Evolutionary conservation across 306 rosid species (phyloP).

Genomic region (Rosa chinensis): DNA sequence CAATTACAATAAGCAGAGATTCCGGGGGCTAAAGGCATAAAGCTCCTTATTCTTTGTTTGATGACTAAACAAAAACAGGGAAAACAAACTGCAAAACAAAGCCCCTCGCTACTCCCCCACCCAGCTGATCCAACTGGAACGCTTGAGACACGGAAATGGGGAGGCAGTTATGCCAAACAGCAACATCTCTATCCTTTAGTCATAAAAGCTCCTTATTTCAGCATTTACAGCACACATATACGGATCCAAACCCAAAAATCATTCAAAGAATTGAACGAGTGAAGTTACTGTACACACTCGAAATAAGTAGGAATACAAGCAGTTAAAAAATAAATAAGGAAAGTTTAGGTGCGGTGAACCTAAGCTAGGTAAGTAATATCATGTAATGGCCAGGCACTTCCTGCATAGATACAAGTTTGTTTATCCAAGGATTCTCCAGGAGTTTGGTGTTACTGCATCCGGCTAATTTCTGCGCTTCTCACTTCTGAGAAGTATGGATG

Average conservation of each 20-base stretch:
- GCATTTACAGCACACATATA: background rate
- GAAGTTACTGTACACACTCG: background rate
- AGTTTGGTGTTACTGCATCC: conserved; percentile 26
- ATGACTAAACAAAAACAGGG: too few species aligned
- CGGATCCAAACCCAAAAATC: background rate
- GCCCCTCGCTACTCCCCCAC: too few species aligned
- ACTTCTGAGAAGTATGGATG: conserved; percentile 52
- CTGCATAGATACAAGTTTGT: conserved; percentile 3
- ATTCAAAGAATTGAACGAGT: background rate
- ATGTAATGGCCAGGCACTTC: background rate
- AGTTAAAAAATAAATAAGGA: background rate
- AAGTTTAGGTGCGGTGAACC: conserved; percentile 5
- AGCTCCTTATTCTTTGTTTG: background rate
- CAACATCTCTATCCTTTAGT: too few species aligned
- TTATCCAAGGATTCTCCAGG: background rate
- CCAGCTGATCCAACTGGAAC: too few species aligned
- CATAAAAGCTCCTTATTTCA: background rate
- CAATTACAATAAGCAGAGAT: background rate
- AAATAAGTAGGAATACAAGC: background rate
- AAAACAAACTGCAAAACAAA: too few species aligned
- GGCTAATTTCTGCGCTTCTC: conserved; percentile 49
- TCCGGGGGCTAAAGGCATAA: background rate
- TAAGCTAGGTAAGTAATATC: conserved; percentile 9
- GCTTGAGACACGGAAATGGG: too few species aligned
- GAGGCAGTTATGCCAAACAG: too few species aligned